Conservation (phyloP, 805 yeast genomes). For the Yarrowia sp. region DNA sequence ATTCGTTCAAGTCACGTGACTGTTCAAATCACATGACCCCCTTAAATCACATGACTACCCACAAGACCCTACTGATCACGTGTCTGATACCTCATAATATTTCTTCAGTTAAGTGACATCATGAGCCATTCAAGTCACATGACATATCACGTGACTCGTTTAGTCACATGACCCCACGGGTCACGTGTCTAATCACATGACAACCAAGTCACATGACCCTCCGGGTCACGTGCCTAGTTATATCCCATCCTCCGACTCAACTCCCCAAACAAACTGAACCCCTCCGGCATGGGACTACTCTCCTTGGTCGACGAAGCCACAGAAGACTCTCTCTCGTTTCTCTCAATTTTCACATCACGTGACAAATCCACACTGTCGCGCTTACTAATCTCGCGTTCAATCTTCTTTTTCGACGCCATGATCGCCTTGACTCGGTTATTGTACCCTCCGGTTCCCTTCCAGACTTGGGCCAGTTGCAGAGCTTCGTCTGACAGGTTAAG, state of each 20-base stretch:
- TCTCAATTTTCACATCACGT: background rate
- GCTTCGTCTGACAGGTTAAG: conserved; percentile 40
- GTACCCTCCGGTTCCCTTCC: conserved; percentile 46
- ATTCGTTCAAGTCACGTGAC: too few species aligned
- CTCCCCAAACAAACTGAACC: conserved; percentile 29
- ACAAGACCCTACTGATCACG: too few species aligned
- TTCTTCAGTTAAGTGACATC: too few species aligned
- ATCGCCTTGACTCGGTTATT: conserved; percentile 42
- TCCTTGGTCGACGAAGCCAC: conserved; percentile 9
- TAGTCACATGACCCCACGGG: too few species aligned
- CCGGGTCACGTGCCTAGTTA: background rate
- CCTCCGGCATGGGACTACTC: conserved; percentile 17
- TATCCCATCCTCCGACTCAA: conserved; percentile 37
- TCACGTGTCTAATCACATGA: too few species aligned
- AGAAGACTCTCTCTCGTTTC: background rate
- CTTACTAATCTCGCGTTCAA: conserved; percentile 39
- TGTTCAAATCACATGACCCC: too few species aligned
- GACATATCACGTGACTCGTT: too few species aligned
- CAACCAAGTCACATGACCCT: too few species aligned
- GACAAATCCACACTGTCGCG: background rate
- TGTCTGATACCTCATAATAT: too few species aligned
- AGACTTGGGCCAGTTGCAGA: conserved; percentile 42
- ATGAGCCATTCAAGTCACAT: too few species aligned
- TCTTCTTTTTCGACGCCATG: conserved; percentile 42
- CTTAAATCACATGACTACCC: too few species aligned